Evolutionary conservation across 345 rosid genomes (phyloP), one percentile per base, ranked within the genome.

Genomic region (Camelina laxa): DNA sequence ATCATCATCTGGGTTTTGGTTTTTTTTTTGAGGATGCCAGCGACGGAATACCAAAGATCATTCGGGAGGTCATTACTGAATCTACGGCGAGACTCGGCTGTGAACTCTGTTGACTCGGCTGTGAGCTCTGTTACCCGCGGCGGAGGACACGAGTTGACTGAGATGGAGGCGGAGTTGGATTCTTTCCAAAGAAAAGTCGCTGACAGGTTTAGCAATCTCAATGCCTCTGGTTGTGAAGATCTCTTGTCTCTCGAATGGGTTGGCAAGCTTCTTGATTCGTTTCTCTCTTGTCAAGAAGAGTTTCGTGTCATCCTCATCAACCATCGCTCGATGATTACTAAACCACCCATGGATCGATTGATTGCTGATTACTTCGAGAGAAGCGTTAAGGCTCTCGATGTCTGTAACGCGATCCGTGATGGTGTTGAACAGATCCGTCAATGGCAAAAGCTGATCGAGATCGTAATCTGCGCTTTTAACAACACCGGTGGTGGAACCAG

Each of bases 361-460:
- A 19, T 92, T 5, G 49, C 81, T 0, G 96, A 89, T 21, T 90
- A 75, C 59, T 85, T 77, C 55, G 96, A 92, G 9, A 80, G 96
- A 56, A 88, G 84, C 57, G 84, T 90, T 6, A 92, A 90, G 78
- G 93, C 97, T 9, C 89, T 89, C 1, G 96, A 92, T 24, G 91
- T 92, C 5, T 90, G 96, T 45, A 92, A 90, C 82, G 97, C 96
- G 24, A 81, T 85, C 7, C 86, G 97, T 19, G 93, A 87, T n/a
- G 97, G 97, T 30, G 83, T 87, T 60, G 90, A 89, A 49, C 93
- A 81, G 83, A 83, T 92, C 78, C 83, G 89, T 53, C 85, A 80
- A 49, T 89, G 93, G 96, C 82, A 78, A 80, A 92, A 85, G 79
- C 85, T 87, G 3, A 62, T 90, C 60, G 97, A 92, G 70, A 88